A percentile compares a stretch with the other conserved stretches of the same genome.
Conservation (phyloP, 2,329 filamentous ascomycete species). For the Xylariaceae sp. region DNA sequence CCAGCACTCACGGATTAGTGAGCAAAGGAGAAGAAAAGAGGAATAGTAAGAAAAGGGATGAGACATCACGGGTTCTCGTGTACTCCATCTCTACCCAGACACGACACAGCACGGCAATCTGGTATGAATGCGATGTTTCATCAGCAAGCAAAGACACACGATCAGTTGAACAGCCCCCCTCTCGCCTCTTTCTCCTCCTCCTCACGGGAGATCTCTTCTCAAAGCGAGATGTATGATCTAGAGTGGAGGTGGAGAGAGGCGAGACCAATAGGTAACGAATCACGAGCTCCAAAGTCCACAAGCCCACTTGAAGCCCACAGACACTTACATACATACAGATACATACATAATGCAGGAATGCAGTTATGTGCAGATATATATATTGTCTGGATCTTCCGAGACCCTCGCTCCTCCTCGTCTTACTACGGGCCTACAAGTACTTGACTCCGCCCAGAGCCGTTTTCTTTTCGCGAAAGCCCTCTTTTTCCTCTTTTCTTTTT, state of each 20-base stretch:
- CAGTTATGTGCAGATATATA: not conserved
- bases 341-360: not conserved
- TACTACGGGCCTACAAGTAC: too few relatives aligned
- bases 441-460: not conserved
- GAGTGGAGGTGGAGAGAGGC: slow-evolving; percentile 19
- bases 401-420: not conserved
- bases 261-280: slow-evolving; percentile 20
- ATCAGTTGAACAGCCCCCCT: too few relatives aligned
- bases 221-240: slow-evolving; percentile 4
- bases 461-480: not conserved
- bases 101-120: not conserved
- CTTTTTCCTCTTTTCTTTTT: not conserved
- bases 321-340: not conserved
- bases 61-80: not conserved
- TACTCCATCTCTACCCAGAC: not conserved
- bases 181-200: too few relatives aligned
- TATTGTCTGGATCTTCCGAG: slow-evolving; percentile 2
- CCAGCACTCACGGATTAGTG: not conserved
- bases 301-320: too few relatives aligned
- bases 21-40: not conserved
- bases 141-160: too few relatives aligned
- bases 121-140: not conserved
- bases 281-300: slow-evolving; percentile 7
- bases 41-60: not conserved
- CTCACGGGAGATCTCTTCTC: not conserved